Evolutionary conservation across 371 early-diverging fungal genomes (phyloP).

Genomic region (Polyrhizophydium stewartii): DNA sequence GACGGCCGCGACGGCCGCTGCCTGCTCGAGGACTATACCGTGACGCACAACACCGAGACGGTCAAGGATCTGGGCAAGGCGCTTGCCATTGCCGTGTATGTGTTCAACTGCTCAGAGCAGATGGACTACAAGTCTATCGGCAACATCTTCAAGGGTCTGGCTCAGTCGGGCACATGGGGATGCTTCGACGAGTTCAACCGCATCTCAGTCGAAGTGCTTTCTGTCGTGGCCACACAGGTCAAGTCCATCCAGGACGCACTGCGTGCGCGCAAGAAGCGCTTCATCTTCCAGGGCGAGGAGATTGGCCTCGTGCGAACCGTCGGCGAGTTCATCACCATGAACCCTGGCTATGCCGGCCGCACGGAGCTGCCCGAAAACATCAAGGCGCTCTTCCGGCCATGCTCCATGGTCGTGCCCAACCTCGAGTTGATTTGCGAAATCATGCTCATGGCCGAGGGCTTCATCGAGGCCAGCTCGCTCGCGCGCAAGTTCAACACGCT

Average conservation of each 20-base stretch:
- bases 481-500: constrained; percentile 61
- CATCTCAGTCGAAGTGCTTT: constrained; percentile 58
- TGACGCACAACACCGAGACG: constrained; percentile 51
- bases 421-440: constrained; percentile 63
- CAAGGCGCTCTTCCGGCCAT: constrained; percentile 61
- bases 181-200: constrained; percentile 75
- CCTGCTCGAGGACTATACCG: constrained; percentile 6
- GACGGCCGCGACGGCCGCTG: background rate
- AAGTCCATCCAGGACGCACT: constrained; percentile 61
- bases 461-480: constrained; percentile 54
- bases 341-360: constrained; percentile 62
- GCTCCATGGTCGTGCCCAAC: constrained; percentile 65
- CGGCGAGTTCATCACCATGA: constrained; percentile 63
- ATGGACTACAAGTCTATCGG: constrained; percentile 63
- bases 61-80: constrained; percentile 64
- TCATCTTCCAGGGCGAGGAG: constrained; percentile 64
- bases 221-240: constrained; percentile 62
- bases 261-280: constrained; percentile 55
- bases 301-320: constrained; percentile 51
- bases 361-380: constrained; percentile 64
- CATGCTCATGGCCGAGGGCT: constrained; percentile 67
- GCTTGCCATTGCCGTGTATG: constrained; percentile 45
- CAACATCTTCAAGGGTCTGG: constrained; percentile 62
- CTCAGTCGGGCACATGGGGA: constrained; percentile 59
- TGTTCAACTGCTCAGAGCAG: constrained; percentile 50